These are phyloP conservation scores for Paspalum vaginatum DNA, from an alignment of 176 grass and related monocot species.

Conservation along the genomic window DNA sequence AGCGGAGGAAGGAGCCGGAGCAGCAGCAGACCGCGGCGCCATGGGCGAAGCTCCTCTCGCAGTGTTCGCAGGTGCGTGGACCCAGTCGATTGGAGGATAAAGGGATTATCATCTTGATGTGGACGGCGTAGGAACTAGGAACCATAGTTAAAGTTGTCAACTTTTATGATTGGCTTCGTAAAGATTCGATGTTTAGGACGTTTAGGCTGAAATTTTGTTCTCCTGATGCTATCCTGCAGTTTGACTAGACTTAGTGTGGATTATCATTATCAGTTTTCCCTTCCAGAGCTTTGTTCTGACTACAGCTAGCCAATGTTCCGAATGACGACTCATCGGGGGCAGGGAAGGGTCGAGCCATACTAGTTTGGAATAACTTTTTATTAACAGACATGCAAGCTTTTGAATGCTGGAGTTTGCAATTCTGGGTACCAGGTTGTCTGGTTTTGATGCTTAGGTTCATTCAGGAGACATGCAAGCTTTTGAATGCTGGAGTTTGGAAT, in stretches of 20 bases:
- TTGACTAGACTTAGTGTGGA: constrained; percentile 8
- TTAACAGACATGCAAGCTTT: background rate
- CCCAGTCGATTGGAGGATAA: background rate
- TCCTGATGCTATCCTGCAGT: background rate
- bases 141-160: constrained; percentile 9
- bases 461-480: background rate
- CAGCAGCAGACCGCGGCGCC: constrained; percentile 49
- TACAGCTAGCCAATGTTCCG: background rate
- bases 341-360: background rate
- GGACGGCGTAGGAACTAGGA: constrained; percentile 29
- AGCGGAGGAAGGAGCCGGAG: constrained; percentile 40
- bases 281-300: background rate
- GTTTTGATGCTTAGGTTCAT: too few species aligned
- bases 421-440: too few species aligned
- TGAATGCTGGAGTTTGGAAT: background rate
- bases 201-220: background rate
- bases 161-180: constrained; percentile 22
- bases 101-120: background rate
- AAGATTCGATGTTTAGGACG: constrained; percentile 32
- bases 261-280: background rate
- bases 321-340: background rate
- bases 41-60: constrained; percentile 95
- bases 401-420: too few species aligned
- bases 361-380: background rate
- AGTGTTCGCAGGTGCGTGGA: constrained; percentile 66